These are phyloP conservation scores for Globisporangium megalacanthum DNA, from an alignment of 352 stramenopile genomes.

Conservation along the genomic window DNA sequence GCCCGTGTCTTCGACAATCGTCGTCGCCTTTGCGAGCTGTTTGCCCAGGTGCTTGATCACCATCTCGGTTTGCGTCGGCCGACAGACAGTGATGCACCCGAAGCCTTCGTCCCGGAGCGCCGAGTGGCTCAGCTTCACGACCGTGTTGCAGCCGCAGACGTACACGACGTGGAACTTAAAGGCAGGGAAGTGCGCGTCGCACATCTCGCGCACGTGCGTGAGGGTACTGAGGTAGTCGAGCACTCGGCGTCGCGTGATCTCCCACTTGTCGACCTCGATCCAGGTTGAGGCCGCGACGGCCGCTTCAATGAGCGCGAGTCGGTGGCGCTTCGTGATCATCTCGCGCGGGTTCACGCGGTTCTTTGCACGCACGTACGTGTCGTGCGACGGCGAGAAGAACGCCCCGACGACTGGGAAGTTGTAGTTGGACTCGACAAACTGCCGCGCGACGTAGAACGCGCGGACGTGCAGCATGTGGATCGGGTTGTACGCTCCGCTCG, in stretches of 20 bases:
- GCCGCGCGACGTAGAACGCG: conserved; percentile 67
- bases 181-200: conserved; percentile 49
- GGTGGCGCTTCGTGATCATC: conserved; percentile 73
- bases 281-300: conserved; percentile 63
- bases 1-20: conserved; percentile 65
- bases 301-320: conserved; percentile 55
- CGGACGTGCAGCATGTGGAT: conserved; percentile 77
- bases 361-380: conserved; percentile 70
- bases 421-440: conserved; percentile 77
- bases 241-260: conserved; percentile 67
- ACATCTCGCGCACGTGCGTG: conserved; percentile 71
- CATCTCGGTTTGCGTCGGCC: conserved; percentile 62
- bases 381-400: conserved; percentile 73
- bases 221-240: conserved; percentile 75
- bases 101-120: conserved; percentile 62
- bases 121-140: conserved; percentile 74
- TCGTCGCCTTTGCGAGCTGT: conserved; percentile 48
- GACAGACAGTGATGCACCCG: conserved; percentile 60
- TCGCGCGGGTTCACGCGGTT: conserved; percentile 63
- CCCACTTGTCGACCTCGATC: conserved; percentile 85
- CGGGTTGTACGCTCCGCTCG: conserved; percentile 71
- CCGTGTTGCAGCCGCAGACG: conserved; percentile 72
- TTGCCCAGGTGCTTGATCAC: conserved; percentile 68
- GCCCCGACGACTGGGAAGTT: conserved; percentile 70
- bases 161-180: conserved; percentile 74